Percentiles rank a stretch among this genome's conserved stretches.
These are phyloP conservation scores for Irpex sp. DNA, from an alignment of 1,284 basidiomycete species.

Conservation along the genomic window DNA sequence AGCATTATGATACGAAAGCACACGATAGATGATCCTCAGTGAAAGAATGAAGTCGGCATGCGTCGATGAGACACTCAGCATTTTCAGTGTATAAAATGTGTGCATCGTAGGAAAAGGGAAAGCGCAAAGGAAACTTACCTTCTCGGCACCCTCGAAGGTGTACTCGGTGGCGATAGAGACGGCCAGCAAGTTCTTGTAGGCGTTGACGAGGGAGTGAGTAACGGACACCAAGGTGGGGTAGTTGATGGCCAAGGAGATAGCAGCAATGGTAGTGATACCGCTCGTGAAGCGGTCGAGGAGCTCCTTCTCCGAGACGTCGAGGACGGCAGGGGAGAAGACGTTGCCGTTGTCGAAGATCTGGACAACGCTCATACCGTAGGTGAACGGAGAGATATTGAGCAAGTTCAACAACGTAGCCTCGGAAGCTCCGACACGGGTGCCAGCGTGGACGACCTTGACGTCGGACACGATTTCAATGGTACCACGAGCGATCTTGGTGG, in stretches of 20 bases:
- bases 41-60: conserved; percentile 39
- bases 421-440: conserved; percentile 92
- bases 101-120: conserved; percentile 29
- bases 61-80: conserved; percentile 58
- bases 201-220: conserved; percentile 92
- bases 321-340: conserved; percentile 84
- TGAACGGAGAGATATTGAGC: conserved; percentile 98
- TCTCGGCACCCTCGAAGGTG: conserved; percentile 89
- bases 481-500: conserved; percentile 99
- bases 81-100: conserved; percentile 71
- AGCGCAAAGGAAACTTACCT: conserved; percentile 52
- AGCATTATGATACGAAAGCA: conserved; percentile 20
- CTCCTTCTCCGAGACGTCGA: conserved; percentile 90
- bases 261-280: conserved; percentile 93
- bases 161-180: conserved; percentile 92
- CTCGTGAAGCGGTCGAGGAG: conserved; percentile 88
- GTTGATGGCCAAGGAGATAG: conserved; percentile 91
- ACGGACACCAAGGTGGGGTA: conserved; percentile 96
- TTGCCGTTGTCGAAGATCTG: conserved; percentile 93
- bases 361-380: conserved; percentile 96
- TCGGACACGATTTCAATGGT: conserved; percentile 99
- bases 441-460: conserved; percentile 91
- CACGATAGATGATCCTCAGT: too few species aligned
- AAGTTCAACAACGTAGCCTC: conserved; percentile 99
- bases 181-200: conserved; percentile 97